phyloP scores from a whole-genome alignment of 176 grass and related monocot genomes.

The Pontederia crassipes region DNA sequence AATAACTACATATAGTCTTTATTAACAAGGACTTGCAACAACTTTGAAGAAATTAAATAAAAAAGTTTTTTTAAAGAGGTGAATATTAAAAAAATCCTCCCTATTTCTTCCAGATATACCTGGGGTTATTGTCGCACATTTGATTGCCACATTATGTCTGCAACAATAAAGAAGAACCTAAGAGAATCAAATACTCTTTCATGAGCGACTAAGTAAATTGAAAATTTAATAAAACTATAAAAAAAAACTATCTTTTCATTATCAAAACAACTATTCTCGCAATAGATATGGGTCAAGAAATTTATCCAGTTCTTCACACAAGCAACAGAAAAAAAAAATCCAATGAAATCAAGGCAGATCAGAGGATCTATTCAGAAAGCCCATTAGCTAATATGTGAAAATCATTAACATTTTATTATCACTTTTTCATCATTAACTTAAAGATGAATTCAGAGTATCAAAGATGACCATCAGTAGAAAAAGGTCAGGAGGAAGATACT shows the following conservation, averaged over 20 bases:
- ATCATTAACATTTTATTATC: too few relatives aligned
- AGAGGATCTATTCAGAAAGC: too few relatives aligned
- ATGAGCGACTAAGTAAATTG: neutral
- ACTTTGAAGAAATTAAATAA: too few relatives aligned
- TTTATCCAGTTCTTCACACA: too few relatives aligned
- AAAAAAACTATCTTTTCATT: neutral
- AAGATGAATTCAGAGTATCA: neutral
- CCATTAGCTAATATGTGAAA: too few relatives aligned
- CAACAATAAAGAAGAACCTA: constrained; percentile 8
- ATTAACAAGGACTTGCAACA: neutral
- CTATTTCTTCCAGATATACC: constrained; percentile 25
- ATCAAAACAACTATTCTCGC: too few relatives aligned
- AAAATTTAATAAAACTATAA: neutral
- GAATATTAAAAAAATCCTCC: too few relatives aligned
- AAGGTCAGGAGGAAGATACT: constrained; percentile 30
- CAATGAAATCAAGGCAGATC: too few relatives aligned
- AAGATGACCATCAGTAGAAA: neutral
- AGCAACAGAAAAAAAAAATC: too few relatives aligned
- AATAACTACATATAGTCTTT: neutral
- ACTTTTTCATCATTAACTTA: too few relatives aligned
- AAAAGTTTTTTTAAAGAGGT: too few relatives aligned
- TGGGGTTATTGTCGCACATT: constrained; percentile 96
- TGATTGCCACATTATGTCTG: constrained; percentile 95
- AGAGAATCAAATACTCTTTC: neutral
- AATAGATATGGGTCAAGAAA: too few relatives aligned